Base-by-base conservation (phyloP, 495 filamentous ascomycete genomes). In the Rostrohypoxylon terebratum region DNA sequence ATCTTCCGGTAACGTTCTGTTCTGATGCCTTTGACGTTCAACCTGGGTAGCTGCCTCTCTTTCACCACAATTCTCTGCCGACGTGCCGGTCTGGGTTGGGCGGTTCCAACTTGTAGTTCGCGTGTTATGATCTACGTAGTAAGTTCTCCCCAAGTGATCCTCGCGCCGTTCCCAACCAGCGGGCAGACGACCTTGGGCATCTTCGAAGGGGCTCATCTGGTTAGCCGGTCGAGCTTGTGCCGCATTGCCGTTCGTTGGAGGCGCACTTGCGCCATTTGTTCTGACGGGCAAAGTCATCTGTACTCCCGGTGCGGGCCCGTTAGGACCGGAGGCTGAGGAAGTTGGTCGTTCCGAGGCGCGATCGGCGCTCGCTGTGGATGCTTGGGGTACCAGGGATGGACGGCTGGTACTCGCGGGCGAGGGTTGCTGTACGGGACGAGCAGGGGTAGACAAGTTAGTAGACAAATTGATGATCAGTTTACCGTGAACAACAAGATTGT, bases 61-160 rank as follows among this genome's bases (percentile, higher is more conserved):
- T 69, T 93, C 91, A 63, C 84, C 89, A 44, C 92, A 87, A 74
- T 95, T 91, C 33, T 91, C 90, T 33, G 89, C 89, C 70, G 91
- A 92, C 63, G 90, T 94, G 72, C 94, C 94, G 65, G 89, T 86
- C 45, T 90, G 89, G 6, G 94, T 90, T 23, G 96, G 96, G 63
- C 96, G 85, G 69, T 90, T 93, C 96, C 96, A 99, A 57, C 95
- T 99, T 10, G 96, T 99, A 53, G 94, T 94, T 69, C 96, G 87
- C 4, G 95, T 97, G 79, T 99, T 99, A 80, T 99, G 96, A 78
- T 99, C 96, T 34, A 99, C 96, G 81, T 99, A 99, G 77, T 99
- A 99, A n/a, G 94, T 98, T 74, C 96, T 90, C 61, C 96, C 96
- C 42, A 99, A 82, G 75, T 98, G 94, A 80, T 99, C 96, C 77